These are phyloP conservation scores for Lachnellula suecica DNA, from an alignment of 2,329 filamentous ascomycete species.

Conservation along the genomic window DNA sequence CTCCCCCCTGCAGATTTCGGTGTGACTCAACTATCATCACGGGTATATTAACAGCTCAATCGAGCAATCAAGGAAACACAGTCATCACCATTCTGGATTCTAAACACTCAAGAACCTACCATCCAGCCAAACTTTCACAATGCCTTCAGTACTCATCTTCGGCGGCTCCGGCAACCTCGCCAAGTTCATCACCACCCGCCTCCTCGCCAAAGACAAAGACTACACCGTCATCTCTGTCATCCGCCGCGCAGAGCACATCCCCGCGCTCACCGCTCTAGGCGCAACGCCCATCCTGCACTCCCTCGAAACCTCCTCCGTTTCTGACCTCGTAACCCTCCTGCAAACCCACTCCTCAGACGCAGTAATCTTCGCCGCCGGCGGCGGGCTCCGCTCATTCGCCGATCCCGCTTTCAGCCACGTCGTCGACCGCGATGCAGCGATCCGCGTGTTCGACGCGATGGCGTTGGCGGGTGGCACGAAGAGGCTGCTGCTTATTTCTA, in stretches of 20 bases:
- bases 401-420: slow-evolving; percentile 40
- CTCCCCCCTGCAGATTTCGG: too few relatives aligned
- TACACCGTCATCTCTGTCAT: slow-evolving; percentile 17
- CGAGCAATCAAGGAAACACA: too few relatives aligned
- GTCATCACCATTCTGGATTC: too few relatives aligned
- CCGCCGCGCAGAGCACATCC: slow-evolving; percentile 27
- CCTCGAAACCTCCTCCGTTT: slow-evolving; percentile 38
- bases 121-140: too few relatives aligned
- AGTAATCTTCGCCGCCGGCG: slow-evolving; percentile 36
- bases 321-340: slow-evolving; percentile 39
- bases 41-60: too few relatives aligned
- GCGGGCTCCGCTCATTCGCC: slow-evolving; percentile 24
- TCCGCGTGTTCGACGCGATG: slow-evolving; percentile 45
- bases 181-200: slow-evolving; percentile 14
- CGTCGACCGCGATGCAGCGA: slow-evolving; percentile 46
- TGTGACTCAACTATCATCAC: too few relatives aligned
- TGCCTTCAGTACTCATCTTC: slow-evolving; percentile 18
- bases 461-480: slow-evolving; percentile 37
- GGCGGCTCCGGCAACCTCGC: slow-evolving; percentile 18
- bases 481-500: slow-evolving; percentile 46
- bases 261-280: slow-evolving; percentile 39
- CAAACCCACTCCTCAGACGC: slow-evolving; percentile 31
- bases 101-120: too few relatives aligned
- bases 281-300: slow-evolving; percentile 43
- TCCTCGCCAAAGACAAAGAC: slow-evolving; percentile 9